These are phyloP conservation scores for Beauveria sp. DNA, from an alignment of 2,329 filamentous ascomycete genomes.

Conservation along the genomic window DNA sequence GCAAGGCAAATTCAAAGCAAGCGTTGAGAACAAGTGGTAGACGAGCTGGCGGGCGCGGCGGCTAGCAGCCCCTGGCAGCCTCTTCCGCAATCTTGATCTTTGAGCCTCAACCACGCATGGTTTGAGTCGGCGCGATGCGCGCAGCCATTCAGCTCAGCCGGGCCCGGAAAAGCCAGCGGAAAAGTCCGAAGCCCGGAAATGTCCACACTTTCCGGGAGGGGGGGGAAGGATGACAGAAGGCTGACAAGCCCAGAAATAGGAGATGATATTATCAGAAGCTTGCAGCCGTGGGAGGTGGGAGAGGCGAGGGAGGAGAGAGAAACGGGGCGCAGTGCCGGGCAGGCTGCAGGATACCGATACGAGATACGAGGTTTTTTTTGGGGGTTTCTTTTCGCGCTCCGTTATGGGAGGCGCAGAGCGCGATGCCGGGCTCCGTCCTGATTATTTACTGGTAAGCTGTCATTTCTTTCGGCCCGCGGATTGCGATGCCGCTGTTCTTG, in stretches of 20 bases:
- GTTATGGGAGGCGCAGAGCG: too few species aligned
- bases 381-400: too few species aligned
- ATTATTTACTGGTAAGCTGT: too few species aligned
- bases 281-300: neutral
- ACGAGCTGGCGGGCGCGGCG: neutral
- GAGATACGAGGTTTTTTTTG: neutral
- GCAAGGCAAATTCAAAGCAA: neutral
- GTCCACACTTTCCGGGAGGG: neutral
- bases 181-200: neutral
- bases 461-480: too few species aligned
- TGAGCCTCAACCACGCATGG: neutral
- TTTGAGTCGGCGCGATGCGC: neutral
- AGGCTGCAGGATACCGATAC: conserved; percentile 2
- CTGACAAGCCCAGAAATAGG: too few species aligned
- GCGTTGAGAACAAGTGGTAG: too few species aligned
- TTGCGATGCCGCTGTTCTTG: too few species aligned
- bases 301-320: neutral
- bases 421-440: too few species aligned
- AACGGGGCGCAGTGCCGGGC: neutral
- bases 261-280: neutral
- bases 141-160: neutral
- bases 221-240: too few species aligned
- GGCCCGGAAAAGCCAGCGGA: neutral
- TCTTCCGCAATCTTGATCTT: neutral
- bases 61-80: neutral